Evolutionary conservation across 2,329 filamentous ascomycete species (phyloP).

Genomic region (Colletotrichum echinochloae): DNA sequence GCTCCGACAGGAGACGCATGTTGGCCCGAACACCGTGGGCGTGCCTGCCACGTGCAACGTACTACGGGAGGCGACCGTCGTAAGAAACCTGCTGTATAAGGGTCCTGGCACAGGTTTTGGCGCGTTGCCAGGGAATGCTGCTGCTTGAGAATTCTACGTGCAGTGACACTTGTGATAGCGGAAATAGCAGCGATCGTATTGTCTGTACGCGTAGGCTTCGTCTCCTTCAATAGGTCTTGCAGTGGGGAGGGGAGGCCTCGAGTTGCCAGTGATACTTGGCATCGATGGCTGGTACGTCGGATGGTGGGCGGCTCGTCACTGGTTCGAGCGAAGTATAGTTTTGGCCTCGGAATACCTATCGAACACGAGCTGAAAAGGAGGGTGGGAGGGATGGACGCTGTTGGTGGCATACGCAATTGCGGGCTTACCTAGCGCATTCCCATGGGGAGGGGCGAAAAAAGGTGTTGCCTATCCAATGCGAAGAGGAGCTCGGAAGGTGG

Average conservation of each 20-base stretch:
- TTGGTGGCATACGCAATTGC: constrained; percentile 34
- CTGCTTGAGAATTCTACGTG: background rate
- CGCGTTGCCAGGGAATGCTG: background rate
- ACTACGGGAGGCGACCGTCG: background rate
- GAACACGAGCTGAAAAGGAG: constrained; percentile 40
- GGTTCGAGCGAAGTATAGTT: constrained; percentile 29
- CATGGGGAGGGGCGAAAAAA: constrained; percentile 18
- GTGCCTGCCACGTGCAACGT: background rate
- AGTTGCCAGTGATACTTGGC: constrained; percentile 24
- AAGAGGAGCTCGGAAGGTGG: background rate
- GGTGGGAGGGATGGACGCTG: constrained; percentile 37
- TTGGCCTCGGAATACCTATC: constrained; percentile 25
- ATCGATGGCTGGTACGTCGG: constrained; percentile 26
- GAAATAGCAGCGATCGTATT: background rate
- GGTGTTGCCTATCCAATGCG: background rate
- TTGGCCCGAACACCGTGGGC: background rate
- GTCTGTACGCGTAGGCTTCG: constrained; percentile 12
- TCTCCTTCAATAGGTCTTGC: constrained; percentile 24
- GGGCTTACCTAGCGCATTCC: constrained; percentile 32
- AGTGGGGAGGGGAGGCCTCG: constrained; percentile 15
- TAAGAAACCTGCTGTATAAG: background rate
- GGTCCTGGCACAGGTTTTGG: constrained; percentile 2
- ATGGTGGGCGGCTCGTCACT: constrained; percentile 22
- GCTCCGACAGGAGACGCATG: constrained; percentile 11
- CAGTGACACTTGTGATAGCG: background rate